These are phyloP conservation scores for Lodderomyces oxycetoniae DNA, from an alignment of 1,139 yeast genomes.

Conservation along the genomic window DNA sequence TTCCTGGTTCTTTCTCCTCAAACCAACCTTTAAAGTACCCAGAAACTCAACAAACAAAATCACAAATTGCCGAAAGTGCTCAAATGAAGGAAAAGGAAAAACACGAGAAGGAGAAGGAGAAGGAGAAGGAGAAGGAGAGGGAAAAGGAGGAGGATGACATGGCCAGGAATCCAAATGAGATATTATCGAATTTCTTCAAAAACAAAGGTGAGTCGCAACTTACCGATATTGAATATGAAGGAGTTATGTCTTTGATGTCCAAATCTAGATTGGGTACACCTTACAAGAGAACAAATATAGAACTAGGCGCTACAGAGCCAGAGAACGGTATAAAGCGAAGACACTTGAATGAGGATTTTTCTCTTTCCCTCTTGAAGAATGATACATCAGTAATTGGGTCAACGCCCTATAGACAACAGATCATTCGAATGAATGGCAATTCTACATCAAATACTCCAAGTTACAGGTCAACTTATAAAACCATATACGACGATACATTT, in stretches of 20 bases:
- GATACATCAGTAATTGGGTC: constrained; percentile 6
- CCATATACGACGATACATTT: constrained; percentile 23
- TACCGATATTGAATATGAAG: constrained; percentile 76
- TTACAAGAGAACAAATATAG: constrained; percentile 1
- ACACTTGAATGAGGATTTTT: constrained; percentile 1
- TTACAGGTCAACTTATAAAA: constrained; percentile 37
- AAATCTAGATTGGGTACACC: constrained; percentile 19
- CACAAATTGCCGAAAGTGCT: background rate
- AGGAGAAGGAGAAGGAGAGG: constrained; percentile 1
- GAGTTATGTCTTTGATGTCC: constrained; percentile 60
- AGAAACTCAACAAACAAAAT: too few species aligned
- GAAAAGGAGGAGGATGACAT: constrained; percentile 5
- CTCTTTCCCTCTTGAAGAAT: background rate
- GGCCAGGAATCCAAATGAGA: constrained; percentile 40
- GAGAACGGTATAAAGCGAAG: constrained; percentile 6
- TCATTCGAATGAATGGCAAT: constrained; percentile 11
- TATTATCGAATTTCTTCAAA: constrained; percentile 67
- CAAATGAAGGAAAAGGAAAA: background rate
- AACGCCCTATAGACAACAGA: constrained; percentile 12
- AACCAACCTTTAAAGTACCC: too few species aligned
- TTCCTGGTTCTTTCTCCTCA: too few species aligned
- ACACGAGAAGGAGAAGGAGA: too few species aligned
- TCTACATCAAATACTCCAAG: constrained; percentile 33
- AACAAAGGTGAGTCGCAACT: constrained; percentile 73
- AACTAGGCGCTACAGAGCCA: constrained; percentile 1